These are phyloP conservation scores for Termitomyces titanicus DNA, from an alignment of 768 basidiomycete genomes.

Conservation along the genomic window DNA sequence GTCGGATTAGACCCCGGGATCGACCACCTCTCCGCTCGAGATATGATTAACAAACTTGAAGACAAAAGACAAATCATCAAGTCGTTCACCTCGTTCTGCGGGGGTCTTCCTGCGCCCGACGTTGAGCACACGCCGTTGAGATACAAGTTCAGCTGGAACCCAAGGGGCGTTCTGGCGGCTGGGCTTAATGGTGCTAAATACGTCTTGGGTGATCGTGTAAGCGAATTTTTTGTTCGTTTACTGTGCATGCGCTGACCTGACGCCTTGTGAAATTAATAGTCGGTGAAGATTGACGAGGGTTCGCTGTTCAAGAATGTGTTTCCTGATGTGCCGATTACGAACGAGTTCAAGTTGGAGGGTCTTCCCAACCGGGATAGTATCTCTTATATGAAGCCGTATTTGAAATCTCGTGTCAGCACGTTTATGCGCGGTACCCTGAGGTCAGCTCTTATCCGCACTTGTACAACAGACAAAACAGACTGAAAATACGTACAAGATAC, in stretches of 20 bases:
- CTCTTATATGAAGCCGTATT: slow-evolving; percentile 65
- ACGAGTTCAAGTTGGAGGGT: slow-evolving; percentile 70
- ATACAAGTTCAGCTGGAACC: slow-evolving; percentile 96
- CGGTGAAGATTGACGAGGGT: slow-evolving; percentile 46
- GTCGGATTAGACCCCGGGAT: slow-evolving; percentile 89
- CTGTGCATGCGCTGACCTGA: no score
- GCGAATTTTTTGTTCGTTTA: slow-evolving; percentile 8
- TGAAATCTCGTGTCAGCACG: slow-evolving; percentile 48
- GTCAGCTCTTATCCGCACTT: slow-evolving; percentile 27
- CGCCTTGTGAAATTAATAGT: slow-evolving; percentile 26
- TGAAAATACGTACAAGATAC: slow-evolving; percentile 46
- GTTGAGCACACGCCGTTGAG: slow-evolving; percentile 61
- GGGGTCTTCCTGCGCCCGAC: slow-evolving; percentile 84
- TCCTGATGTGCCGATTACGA: slow-evolving; percentile 60
- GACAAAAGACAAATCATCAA: slow-evolving; percentile 50
- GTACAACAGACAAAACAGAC: background rate
- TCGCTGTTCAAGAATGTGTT: slow-evolving; percentile 58
- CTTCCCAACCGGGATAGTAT: slow-evolving; percentile 84
- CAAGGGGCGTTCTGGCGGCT: slow-evolving; percentile 80
- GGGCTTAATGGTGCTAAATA: slow-evolving; percentile 72
- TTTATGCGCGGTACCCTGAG: slow-evolving; percentile 84
- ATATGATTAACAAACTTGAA: slow-evolving; percentile 53
- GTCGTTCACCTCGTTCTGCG: slow-evolving; percentile 89
- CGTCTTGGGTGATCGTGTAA: slow-evolving; percentile 54
- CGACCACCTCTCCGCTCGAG: slow-evolving; percentile 84